Percentiles rank a stretch among this genome's conserved stretches.
Conservation (phyloP, 2,329 filamentous ascomycete species). For the Bipolaris cookei region DNA sequence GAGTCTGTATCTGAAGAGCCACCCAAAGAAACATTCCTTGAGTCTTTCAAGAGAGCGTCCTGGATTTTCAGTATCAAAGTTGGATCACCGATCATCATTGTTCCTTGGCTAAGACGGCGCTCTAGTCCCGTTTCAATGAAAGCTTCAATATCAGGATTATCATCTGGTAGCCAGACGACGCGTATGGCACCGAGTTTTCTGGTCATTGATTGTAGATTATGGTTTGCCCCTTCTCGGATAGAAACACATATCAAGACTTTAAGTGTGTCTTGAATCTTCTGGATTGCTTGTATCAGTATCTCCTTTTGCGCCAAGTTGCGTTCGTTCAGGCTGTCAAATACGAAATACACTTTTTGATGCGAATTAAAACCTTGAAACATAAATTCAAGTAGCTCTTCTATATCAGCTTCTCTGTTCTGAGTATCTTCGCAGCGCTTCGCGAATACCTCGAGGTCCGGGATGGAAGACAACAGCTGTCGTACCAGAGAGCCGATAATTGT, state of each 20-base stretch:
- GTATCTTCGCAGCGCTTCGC: constrained; percentile 11
- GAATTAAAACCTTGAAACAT: constrained; percentile 25
- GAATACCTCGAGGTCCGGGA: constrained; percentile 27
- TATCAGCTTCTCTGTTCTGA: constrained; percentile 6
- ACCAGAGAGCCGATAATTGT: constrained; percentile 34
- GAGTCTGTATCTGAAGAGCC: constrained; percentile 27
- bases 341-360: constrained; percentile 34
- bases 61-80: constrained; percentile 34
- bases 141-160: constrained; percentile 27
- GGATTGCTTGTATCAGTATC: constrained; percentile 23
- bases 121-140: constrained; percentile 39
- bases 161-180: constrained; percentile 28
- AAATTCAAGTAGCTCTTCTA: constrained; percentile 26
- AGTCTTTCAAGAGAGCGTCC: constrained; percentile 26
- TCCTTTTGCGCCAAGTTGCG: constrained; percentile 28
- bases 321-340: constrained; percentile 48
- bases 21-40: constrained; percentile 41
- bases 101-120: constrained; percentile 21
- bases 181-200: constrained; percentile 2
- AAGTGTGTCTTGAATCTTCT: constrained; percentile 28
- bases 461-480: constrained; percentile 47
- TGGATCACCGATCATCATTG: constrained; percentile 33
- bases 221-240: constrained; percentile 27
- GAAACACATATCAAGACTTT: constrained; percentile 34
- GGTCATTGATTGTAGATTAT: constrained; percentile 2